Evolutionary conservation across 208 protist species (phyloP), one percentile per base, ranked within the genome.

Genomic region (Hexamita inflata): DNA sequence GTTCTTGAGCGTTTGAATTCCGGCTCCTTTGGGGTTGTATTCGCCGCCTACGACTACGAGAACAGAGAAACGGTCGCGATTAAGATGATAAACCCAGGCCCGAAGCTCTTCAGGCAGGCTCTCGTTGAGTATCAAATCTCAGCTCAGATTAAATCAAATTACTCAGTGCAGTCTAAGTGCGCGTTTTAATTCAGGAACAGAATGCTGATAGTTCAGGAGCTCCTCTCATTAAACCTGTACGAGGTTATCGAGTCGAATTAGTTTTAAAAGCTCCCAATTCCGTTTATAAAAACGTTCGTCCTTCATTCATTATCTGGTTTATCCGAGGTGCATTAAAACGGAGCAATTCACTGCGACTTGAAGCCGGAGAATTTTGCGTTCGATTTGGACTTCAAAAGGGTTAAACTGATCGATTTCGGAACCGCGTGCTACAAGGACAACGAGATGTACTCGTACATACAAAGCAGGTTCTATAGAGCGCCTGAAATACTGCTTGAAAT

Each of bases 401-500:
- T 98, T 78, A 94, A 94, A 73, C 60, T 97, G 24, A 96, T 98
- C 73, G 95, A 98, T 82, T 98, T 97, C 85, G 95, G 95, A 41
- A 92, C 86, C 38, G 86, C 89, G n/a, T 97, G 92, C 78, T 91
- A 89, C 49, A 75, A 76, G 1, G 82, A 85, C 24, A 76, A 92
- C 60, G 84, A 89, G 77, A 38, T 92, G 30, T 88, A 93, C 85
- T 83, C 83, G 75, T 88, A 93, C 87, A 91, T 98, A 86, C 93
- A 97, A 77, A 79, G 65, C 9, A 39, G 95, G 87, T 91, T 90
- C 76, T 94, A 94, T 81, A 61, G 90, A n/a, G 86, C 90, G 4
- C 90, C 90, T 35, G 90, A 94, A 77, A 93, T 98, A 28, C 86
- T 98, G 30, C 85, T 98, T 24, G 93, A 93, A 66, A 49, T 82